Conservation (phyloP, 306 rosid species). For the Biancaea sappan region DNA sequence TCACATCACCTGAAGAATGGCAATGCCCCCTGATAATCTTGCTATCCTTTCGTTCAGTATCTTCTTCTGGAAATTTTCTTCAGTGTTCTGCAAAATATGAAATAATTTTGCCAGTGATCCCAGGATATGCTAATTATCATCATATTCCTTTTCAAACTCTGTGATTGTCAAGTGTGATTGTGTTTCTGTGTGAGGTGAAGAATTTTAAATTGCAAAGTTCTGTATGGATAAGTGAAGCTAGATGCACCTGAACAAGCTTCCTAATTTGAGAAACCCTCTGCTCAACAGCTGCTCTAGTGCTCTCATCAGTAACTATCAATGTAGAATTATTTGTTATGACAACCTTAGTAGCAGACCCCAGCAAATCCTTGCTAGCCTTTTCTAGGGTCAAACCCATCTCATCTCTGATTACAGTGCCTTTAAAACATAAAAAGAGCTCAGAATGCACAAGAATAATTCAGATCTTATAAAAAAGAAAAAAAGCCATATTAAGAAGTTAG, state of each 20-base stretch:
- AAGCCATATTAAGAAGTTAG: not conserved
- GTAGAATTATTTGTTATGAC: slow-evolving; percentile 83
- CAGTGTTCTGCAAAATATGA: slow-evolving; percentile 67
- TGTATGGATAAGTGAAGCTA: slow-evolving; percentile 23
- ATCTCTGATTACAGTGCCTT: slow-evolving; percentile 89
- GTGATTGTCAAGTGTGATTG: not conserved
- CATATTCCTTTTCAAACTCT: not conserved
- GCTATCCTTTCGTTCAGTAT: slow-evolving; percentile 85
- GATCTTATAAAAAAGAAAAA: not conserved
- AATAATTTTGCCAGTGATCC: slow-evolving; percentile 11
- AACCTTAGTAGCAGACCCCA: slow-evolving; percentile 75
- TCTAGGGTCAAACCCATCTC: slow-evolving; percentile 79
- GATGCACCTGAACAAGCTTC: slow-evolving; percentile 70
- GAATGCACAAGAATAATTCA: slow-evolving; percentile 13
- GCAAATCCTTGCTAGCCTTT: slow-evolving; percentile 56
- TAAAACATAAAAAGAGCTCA: slow-evolving; percentile 25
- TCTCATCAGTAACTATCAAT: slow-evolving; percentile 79
- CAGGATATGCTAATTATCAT: slow-evolving; percentile 4
- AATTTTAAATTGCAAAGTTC: slow-evolving; percentile 17
- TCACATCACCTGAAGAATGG: slow-evolving; percentile 76
- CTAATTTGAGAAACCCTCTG: slow-evolving; percentile 70
- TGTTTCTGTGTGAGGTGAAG: not conserved
- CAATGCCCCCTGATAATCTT: slow-evolving; percentile 82
- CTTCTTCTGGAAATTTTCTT: slow-evolving; percentile 79
- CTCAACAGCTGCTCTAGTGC: slow-evolving; percentile 63